Conservation (phyloP, 345 rosid species). For the Salix exigua region DNA sequence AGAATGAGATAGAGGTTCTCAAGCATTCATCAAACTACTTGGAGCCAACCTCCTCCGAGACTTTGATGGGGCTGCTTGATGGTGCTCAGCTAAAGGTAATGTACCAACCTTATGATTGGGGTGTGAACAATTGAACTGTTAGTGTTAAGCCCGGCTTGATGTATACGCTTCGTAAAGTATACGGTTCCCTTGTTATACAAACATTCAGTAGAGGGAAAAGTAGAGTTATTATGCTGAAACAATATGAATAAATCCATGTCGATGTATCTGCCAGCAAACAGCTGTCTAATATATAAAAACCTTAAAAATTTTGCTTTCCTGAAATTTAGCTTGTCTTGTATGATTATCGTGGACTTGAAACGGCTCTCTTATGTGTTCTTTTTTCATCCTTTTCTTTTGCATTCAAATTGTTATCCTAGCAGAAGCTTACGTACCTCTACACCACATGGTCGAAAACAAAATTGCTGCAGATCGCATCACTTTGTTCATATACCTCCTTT, state of each 20-base stretch:
- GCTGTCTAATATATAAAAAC: not conserved
- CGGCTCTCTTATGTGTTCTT: not conserved
- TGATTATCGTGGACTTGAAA: not conserved
- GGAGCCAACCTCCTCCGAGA: conserved; percentile 58
- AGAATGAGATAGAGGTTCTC: conserved; percentile 60
- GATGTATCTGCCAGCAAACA: not conserved
- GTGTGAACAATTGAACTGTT: conserved; percentile 66
- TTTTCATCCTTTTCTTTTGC: no score
- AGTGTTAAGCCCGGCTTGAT: conserved; percentile 16
- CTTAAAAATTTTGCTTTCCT: not conserved
- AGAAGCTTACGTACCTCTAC: no score
- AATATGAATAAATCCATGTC: not conserved
- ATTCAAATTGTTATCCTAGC: no score
- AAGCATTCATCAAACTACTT: conserved; percentile 74
- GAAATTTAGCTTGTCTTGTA: not conserved
- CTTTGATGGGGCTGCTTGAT: conserved; percentile 58
- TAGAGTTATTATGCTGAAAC: not conserved
- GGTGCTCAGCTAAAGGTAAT: conserved; percentile 58
- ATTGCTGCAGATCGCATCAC: no score
- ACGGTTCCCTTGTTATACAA: not conserved
- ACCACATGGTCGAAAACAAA: no score
- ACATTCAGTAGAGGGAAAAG: conserved; percentile 14
- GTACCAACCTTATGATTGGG: conserved; percentile 78
- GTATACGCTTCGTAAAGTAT: not conserved
- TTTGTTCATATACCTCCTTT: no score